These are phyloP conservation scores for Heterococcus sp. DNA, from an alignment of 108 stramenopile species.

Conservation along the genomic window DNA sequence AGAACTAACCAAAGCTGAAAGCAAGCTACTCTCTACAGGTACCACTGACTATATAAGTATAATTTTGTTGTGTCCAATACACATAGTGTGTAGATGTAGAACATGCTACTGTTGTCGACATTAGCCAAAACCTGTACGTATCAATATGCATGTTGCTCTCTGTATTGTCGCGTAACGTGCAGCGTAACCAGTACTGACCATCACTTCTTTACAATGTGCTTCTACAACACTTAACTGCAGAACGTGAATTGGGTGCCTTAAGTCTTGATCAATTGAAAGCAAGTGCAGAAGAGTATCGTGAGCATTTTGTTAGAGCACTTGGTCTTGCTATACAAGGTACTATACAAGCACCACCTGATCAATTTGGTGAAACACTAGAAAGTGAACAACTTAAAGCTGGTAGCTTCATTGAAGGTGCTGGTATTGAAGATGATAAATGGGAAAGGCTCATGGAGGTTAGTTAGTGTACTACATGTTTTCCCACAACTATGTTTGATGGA, in stretches of 20 bases:
- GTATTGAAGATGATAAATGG: constrained; percentile 48
- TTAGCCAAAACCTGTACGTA: too few species aligned
- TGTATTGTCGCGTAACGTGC: too few species aligned
- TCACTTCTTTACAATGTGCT: too few species aligned
- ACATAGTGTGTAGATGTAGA: too few species aligned
- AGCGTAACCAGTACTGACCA: too few species aligned
- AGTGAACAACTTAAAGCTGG: constrained; percentile 75
- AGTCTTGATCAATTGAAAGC: constrained; percentile 72
- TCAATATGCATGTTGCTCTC: too few species aligned
- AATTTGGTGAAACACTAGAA: constrained; percentile 79
- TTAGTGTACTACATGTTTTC: too few species aligned
- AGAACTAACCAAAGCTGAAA: constrained; percentile 64
- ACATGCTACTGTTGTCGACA: too few species aligned
- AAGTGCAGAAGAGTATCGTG: constrained; percentile 75
- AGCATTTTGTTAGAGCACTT: constrained; percentile 73
- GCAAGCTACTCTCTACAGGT: constrained; percentile 68
- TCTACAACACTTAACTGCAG: constrained; percentile 3
- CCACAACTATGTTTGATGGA: too few species aligned
- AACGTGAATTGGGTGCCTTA: constrained; percentile 70
- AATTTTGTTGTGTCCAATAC: too few species aligned
- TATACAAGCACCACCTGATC: constrained; percentile 70
- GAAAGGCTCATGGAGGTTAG: constrained; percentile 43
- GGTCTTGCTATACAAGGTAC: constrained; percentile 74
- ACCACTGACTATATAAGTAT: too few species aligned
- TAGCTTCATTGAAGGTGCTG: constrained; percentile 59